Evolutionary conservation across 2,329 filamentous ascomycete species (phyloP), one percentile per base, ranked within the genome.

Genomic region (Ophiostoma quercus): DNA sequence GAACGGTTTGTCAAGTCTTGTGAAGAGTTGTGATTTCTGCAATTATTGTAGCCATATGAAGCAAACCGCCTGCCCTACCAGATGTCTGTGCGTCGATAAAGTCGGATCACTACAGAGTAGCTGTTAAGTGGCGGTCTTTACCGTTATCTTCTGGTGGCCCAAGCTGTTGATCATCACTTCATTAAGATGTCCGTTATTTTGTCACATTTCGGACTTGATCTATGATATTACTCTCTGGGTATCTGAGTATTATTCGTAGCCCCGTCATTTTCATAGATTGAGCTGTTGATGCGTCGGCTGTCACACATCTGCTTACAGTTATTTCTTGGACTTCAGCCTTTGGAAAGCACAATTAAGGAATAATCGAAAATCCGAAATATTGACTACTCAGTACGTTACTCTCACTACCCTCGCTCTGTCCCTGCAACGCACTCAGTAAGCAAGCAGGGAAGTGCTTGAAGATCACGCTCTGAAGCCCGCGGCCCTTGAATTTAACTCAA

Each of bases 361-460:
- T 8, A 34, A 34, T 8, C 8, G 8, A 34, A 34, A 34, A 34
- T 34, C 34, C 4, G 34, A 34, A 34, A 29, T 29, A 29, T 29
- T 29, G 25, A 29, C 25, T 29, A 29, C 25, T 29, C 25, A 29
- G 25, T 29, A 29, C 25, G 25, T 29, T 29, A 29, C 25, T 3
- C 43, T 54, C 7, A 25, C n/a, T n/a, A 54, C 11, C 47, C 47
- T 54, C 8, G 6, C n/a, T 8, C 47, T 54, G n/a, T 54, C 22
- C 51, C 12, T 57, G 6, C 22, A 57, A 22, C 16, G 60, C 60
- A 37, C 32, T 14, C 16, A 6, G 9, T 57, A 57, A 39, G 32
- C 60, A 63, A 63, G 32, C 60, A 63, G 60, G 60, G 60, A 63
- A 37, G 12, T 63, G 32, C 60, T 34, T 63, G 60, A 63, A 63